Conservation (phyloP, 148 eudicot genomes). For the Beta vulgaris region DNA sequence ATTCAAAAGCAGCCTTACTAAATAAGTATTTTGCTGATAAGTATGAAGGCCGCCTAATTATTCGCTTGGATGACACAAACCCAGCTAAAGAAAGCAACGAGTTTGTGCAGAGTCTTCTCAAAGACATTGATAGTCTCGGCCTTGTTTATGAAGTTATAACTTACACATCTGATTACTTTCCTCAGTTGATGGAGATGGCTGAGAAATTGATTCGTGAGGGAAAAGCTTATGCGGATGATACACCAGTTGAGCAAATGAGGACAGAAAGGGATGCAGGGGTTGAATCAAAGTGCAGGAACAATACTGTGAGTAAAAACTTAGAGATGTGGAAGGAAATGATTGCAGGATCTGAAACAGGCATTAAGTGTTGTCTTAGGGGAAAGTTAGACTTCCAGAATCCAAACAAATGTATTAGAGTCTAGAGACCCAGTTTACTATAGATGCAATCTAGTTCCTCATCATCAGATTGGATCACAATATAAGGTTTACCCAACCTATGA, state of each 20-base stretch:
- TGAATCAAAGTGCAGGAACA: conserved; percentile 65
- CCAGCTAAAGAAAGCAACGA: conserved; percentile 93
- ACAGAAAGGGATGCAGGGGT: conserved; percentile 82
- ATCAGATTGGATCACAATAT: conserved; percentile 73
- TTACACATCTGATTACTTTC: conserved; percentile 84
- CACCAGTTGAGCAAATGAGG: conserved; percentile 89
- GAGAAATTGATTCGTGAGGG: conserved; percentile 66
- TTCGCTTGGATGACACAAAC: conserved; percentile 93
- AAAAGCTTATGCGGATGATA: conserved; percentile 95
- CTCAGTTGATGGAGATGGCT: conserved; percentile 81
- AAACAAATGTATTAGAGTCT: conserved; percentile 72
- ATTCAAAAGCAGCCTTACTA: conserved; percentile 79
- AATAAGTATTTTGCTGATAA: conserved; percentile 82
- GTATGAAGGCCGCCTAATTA: conserved; percentile 69
- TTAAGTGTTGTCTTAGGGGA: conserved; percentile 81
- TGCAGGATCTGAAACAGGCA: conserved; percentile 73
- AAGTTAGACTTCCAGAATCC: conserved; percentile 91
- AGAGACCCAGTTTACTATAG: conserved; percentile 89
- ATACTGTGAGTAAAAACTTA: conserved; percentile 53
- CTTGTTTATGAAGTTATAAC: conserved; percentile 61
- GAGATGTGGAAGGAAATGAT: conserved; percentile 88
- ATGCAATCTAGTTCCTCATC: conserved; percentile 78
- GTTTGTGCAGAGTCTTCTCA: conserved; percentile 78
- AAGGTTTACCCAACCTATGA: conserved; percentile 91
- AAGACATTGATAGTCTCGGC: conserved; percentile 71